Evolutionary conservation across 2,329 filamentous ascomycete genomes (phyloP).

Genomic region (Knoxdaviesia proteae): DNA sequence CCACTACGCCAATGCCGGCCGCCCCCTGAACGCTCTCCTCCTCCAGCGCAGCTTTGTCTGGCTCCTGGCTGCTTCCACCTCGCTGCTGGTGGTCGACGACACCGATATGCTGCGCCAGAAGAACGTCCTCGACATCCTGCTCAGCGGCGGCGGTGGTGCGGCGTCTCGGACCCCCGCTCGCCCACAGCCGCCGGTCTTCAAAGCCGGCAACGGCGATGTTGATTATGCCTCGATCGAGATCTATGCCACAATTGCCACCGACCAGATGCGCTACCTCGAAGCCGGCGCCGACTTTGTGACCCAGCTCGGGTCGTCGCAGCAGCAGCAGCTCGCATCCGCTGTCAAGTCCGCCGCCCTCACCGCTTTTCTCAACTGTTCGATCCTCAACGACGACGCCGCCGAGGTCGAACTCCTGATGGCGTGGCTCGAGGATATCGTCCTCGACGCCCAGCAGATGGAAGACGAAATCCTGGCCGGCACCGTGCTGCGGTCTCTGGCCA

Average conservation of each 20-base stretch:
- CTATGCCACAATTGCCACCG: slow-evolving; percentile 51
- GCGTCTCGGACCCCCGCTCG: slow-evolving; percentile 11
- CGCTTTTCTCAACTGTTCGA: slow-evolving; percentile 66
- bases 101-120: slow-evolving; percentile 34
- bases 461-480: slow-evolving; percentile 57
- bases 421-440: slow-evolving; percentile 71
- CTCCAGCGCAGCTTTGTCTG: slow-evolving; percentile 76
- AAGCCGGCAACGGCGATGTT: slow-evolving; percentile 19
- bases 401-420: slow-evolving; percentile 59
- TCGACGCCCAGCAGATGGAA: slow-evolving; percentile 63
- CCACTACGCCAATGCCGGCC: slow-evolving; percentile 59
- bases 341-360: slow-evolving; percentile 69
- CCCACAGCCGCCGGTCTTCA: slow-evolving; percentile 6
- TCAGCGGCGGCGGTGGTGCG: slow-evolving; percentile 26
- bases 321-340: slow-evolving; percentile 68
- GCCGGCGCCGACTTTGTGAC: slow-evolving; percentile 71
- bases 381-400: slow-evolving; percentile 62
- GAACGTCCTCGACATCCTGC: slow-evolving; percentile 55
- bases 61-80: slow-evolving; percentile 59
- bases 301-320: slow-evolving; percentile 63
- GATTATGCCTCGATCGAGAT: slow-evolving; percentile 36
- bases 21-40: slow-evolving; percentile 78
- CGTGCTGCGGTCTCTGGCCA: slow-evolving; percentile 61
- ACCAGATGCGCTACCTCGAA: slow-evolving; percentile 73
- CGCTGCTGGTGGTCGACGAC: slow-evolving; percentile 42